Conservation (phyloP, 164 flowering plant species). For the Saururus chinensis region DNA sequence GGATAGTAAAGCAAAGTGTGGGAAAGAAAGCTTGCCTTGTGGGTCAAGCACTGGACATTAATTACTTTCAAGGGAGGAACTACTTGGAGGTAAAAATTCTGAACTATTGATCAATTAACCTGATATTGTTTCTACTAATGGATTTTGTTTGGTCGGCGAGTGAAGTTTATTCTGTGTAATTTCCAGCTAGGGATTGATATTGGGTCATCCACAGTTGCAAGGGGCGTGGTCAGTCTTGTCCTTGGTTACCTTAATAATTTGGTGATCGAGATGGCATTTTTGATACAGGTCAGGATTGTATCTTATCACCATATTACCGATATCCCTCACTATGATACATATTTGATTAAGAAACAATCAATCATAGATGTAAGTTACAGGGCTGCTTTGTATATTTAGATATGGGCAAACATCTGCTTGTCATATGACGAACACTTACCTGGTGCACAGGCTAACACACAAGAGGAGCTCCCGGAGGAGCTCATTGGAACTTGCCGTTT, state of each 20-base stretch:
- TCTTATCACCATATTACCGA: not conserved
- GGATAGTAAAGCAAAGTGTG: conserved; percentile 97
- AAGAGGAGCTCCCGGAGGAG: conserved; percentile 77
- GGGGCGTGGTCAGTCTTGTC: conserved; percentile 85
- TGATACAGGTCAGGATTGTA: conserved; percentile 57
- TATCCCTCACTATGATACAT: not conserved
- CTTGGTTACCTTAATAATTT: conserved; percentile 85
- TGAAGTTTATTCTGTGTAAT: not conserved
- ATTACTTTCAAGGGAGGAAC: conserved; percentile 74
- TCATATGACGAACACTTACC: not conserved
- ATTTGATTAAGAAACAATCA: not conserved
- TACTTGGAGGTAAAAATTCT: conserved; percentile 67
- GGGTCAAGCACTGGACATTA: conserved; percentile 86
- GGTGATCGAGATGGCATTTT: conserved; percentile 88
- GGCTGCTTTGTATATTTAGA: not conserved
- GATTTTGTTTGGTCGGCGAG: not conserved
- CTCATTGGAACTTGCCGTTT: conserved; percentile 87
- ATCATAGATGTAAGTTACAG: not conserved
- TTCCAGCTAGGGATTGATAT: conserved; percentile 67
- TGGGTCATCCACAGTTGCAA: conserved; percentile 90
- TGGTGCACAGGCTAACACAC: conserved; percentile 59
- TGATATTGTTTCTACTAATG: not conserved
- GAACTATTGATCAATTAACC: not conserved
- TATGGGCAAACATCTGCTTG: not conserved
- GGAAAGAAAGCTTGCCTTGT: conserved; percentile 87